phyloP scores from a whole-genome alignment of 2,329 filamentous ascomycete genomes.

The Neofusicoccum parvum region DNA sequence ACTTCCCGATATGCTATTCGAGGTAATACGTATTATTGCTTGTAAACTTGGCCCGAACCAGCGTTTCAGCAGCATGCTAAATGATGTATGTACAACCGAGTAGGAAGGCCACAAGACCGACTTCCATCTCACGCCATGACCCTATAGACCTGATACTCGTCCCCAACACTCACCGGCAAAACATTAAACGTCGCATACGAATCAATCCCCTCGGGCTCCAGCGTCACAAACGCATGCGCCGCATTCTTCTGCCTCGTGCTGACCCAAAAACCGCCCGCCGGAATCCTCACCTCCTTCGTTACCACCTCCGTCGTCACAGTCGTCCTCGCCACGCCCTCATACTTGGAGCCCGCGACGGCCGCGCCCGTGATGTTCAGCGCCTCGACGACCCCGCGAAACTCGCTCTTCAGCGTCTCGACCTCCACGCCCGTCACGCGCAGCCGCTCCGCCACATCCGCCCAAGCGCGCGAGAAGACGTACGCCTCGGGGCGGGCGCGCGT shows the following conservation, averaged over 20 bases:
- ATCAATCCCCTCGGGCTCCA: slow-evolving; percentile 32
- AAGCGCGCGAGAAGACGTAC: slow-evolving; percentile 31
- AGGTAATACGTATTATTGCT: too few species aligned
- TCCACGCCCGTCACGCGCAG: slow-evolving; percentile 29
- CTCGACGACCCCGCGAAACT: slow-evolving; percentile 27
- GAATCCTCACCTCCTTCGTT: slow-evolving; percentile 25
- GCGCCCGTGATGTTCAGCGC: slow-evolving; percentile 27
- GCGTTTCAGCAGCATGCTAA: too few species aligned
- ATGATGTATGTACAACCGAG: too few species aligned
- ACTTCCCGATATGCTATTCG: too few species aligned
- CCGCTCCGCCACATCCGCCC: slow-evolving; percentile 26
- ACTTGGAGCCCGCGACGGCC: slow-evolving; percentile 24
- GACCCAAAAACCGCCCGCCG: slow-evolving; percentile 28
- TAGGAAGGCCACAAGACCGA: too few species aligned
- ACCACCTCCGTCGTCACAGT: slow-evolving; percentile 25
- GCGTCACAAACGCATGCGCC: slow-evolving; percentile 28
- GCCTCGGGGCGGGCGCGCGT: slow-evolving; percentile 27
- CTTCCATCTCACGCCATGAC: neutral
- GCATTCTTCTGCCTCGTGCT: slow-evolving; percentile 31
- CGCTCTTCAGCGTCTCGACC: slow-evolving; percentile 27
- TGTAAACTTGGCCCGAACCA: too few species aligned
- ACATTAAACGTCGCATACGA: slow-evolving; percentile 29
- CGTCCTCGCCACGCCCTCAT: slow-evolving; percentile 30
- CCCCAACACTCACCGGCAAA: slow-evolving; percentile 26
- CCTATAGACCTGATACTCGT: slow-evolving; percentile 26